Conservation (phyloP, 2,329 filamentous ascomycete species). For the Hypomyces perniciosus region DNA sequence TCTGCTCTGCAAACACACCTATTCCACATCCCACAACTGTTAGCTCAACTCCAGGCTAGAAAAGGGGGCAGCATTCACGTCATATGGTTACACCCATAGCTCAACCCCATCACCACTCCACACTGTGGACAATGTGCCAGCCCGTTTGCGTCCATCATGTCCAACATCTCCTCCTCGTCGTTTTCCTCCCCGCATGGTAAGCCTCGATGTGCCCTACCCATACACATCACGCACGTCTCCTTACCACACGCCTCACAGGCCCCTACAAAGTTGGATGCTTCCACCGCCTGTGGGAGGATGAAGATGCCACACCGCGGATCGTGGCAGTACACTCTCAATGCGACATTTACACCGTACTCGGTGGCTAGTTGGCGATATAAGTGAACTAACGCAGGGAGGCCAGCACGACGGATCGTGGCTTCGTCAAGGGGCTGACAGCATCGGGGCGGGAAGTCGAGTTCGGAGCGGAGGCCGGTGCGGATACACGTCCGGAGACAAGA, state of each 20-base stretch:
- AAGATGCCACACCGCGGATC: constrained; percentile 17
- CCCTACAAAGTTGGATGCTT: neutral
- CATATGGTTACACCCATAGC: constrained; percentile 22
- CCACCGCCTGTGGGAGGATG: constrained; percentile 12
- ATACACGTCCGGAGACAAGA: constrained; percentile 17
- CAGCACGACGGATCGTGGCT: constrained; percentile 7
- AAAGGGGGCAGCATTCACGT: constrained; percentile 7
- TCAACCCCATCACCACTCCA: constrained; percentile 16
- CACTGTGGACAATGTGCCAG: constrained; percentile 20
- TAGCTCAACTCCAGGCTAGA: neutral
- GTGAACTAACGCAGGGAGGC: constrained; percentile 16
- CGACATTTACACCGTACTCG: neutral
- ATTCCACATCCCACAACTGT: neutral
- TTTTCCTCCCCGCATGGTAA: constrained; percentile 2
- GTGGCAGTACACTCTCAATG: constrained; percentile 19
- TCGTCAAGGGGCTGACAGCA: constrained; percentile 19
- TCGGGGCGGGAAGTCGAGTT: constrained; percentile 18
- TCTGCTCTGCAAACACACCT: neutral
- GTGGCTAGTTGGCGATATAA: constrained; percentile 17
- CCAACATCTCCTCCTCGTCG: constrained; percentile 19
- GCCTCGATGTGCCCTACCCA: constrained; percentile 11
- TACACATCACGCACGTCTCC: constrained; percentile 15
- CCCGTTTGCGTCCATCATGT: constrained; percentile 19
- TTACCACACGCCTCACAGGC: constrained; percentile 12
- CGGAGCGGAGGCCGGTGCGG: constrained; percentile 16